phyloP scores from a whole-genome alignment of 176 grass and related monocot species.

The Bonia amplexicaulis region DNA sequence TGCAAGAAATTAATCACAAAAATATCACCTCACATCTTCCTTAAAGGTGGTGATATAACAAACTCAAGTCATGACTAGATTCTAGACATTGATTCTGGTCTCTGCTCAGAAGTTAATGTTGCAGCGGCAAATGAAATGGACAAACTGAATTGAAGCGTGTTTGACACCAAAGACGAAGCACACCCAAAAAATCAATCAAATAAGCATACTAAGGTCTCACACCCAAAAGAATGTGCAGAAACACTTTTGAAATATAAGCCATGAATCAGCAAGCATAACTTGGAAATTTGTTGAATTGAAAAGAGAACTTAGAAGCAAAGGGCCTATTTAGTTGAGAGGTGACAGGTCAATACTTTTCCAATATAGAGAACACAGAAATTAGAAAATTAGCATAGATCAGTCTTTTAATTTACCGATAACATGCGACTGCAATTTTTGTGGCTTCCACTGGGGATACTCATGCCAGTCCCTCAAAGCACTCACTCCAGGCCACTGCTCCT shows the following conservation, averaged over 20 bases:
- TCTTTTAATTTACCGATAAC: constrained; percentile 50
- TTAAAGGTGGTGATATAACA: neutral
- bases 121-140: neutral
- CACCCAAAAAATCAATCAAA: neutral
- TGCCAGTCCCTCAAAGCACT: constrained; percentile 79
- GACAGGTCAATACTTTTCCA: neutral
- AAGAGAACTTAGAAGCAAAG: neutral
- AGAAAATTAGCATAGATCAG: neutral
- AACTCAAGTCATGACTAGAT: neutral
- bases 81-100: neutral
- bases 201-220: neutral
- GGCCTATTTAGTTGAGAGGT: neutral
- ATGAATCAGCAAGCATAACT: neutral
- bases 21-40: neutral
- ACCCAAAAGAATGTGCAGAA: neutral
- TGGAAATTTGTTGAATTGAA: neutral
- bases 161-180: neutral
- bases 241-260: neutral
- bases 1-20: constrained; percentile 18
- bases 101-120: neutral
- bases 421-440: too few species aligned
- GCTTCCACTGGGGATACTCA: too few species aligned
- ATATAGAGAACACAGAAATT: neutral
- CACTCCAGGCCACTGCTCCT: constrained; percentile 87
- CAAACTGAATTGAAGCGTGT: neutral